Conservation (phyloP, 306 rosid species). For the Erythrophleum fordii region DNA sequence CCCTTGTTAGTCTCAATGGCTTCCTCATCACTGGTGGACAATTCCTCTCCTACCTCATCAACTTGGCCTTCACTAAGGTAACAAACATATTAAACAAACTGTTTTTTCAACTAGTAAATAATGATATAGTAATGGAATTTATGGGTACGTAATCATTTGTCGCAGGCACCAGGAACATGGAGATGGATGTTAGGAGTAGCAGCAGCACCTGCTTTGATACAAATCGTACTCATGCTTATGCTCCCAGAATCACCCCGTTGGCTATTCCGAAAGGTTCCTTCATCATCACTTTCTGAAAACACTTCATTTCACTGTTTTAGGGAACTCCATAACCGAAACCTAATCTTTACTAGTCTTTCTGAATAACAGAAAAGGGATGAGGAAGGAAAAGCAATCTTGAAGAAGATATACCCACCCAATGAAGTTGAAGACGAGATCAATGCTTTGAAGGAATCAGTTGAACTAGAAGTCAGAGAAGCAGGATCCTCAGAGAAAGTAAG, state of each 20-base stretch:
- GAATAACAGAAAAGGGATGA: slow-evolving; percentile 54
- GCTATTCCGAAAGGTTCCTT: slow-evolving; percentile 62
- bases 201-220: slow-evolving; percentile 59
- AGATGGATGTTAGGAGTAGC: slow-evolving; percentile 84
- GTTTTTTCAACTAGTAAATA: no score
- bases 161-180: slow-evolving; percentile 72
- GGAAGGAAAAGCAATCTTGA: slow-evolving; percentile 50
- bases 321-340: no score
- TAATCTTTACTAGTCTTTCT: background rate
- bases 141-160: background rate
- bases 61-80: slow-evolving; percentile 66
- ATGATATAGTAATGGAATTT: background rate
- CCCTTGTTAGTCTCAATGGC: slow-evolving; percentile 69
- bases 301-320: background rate
- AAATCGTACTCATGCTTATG: slow-evolving; percentile 49
- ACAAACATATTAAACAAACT: no score
- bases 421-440: slow-evolving; percentile 56
- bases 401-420: slow-evolving; percentile 55
- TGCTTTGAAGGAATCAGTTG: slow-evolving; percentile 60
- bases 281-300: background rate
- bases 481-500: slow-evolving; percentile 43
- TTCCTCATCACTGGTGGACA: slow-evolving; percentile 78
- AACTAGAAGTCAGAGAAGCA: slow-evolving; percentile 43
- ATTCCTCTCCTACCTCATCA: slow-evolving; percentile 67
- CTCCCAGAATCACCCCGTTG: slow-evolving; percentile 83